These are phyloP conservation scores for Aspergillus sclerotialis DNA, from an alignment of 2,329 filamentous ascomycete species.

Conservation along the genomic window DNA sequence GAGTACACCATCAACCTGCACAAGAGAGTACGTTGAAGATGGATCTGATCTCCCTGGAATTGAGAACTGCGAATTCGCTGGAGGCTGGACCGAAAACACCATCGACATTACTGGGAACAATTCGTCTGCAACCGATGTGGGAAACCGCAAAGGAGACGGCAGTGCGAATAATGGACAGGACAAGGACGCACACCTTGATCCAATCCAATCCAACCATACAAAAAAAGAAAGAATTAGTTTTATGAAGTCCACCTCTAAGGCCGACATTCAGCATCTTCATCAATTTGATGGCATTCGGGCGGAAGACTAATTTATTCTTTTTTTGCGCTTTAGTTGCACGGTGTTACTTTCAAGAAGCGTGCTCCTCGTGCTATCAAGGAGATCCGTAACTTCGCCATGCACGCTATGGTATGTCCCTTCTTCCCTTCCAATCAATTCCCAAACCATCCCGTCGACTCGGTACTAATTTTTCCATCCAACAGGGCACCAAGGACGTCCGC, in stretches of 20 bases:
- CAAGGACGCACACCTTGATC: conserved; percentile 6
- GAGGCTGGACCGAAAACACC: conserved; percentile 29
- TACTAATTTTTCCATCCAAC: no score
- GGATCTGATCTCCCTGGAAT: background rate
- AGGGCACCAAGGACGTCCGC: conserved; percentile 97
- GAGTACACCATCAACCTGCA: conserved; percentile 99
- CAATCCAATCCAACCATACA: conserved; percentile 1
- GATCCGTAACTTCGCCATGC: conserved; percentile 88
- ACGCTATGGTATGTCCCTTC: conserved; percentile 79
- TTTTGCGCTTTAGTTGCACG: conserved; percentile 67
- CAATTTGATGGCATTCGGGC: conserved; percentile 46
- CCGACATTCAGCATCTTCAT: conserved; percentile 25
- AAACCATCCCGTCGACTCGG: no score
- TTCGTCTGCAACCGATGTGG: background rate
- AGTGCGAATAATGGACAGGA: background rate
- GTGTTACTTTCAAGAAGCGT: conserved; percentile 99
- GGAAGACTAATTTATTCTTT: conserved; percentile 58
- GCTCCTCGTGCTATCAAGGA: conserved; percentile 98
- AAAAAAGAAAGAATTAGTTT: conserved; percentile 53
- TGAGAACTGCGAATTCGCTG: conserved; percentile 2
- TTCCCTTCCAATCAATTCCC: no score
- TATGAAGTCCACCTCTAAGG: conserved; percentile 61
- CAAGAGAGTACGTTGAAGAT: conserved; percentile 78
- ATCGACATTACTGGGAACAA: background rate
- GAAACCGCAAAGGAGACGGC: conserved; percentile 1